Evolutionary conservation across 495 filamentous ascomycete species (phyloP), one percentile per base, ranked within the genome.

Genomic region (Aspergillus mulundensis): DNA sequence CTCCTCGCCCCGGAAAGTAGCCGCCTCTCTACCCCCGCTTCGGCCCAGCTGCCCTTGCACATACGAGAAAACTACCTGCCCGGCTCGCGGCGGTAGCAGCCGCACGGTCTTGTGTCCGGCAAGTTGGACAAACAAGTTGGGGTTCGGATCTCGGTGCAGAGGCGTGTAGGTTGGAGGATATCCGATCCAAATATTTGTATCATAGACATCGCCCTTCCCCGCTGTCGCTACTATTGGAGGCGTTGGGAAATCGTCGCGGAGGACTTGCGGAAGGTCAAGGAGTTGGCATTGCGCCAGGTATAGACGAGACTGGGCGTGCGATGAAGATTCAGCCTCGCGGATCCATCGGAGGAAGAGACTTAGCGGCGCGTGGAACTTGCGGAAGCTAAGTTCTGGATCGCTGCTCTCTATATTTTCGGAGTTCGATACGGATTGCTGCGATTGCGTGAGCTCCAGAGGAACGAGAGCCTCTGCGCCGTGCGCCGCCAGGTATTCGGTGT

Each of bases 71-170:
- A 95, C 62, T 5, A 59, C 58, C 24, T 71, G 64, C 3, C 94
- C 93, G 10, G 72, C 66, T 1, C 63, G 58, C 0, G 91, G 91
- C 12, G 75, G 63, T 38, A 89, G 74, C 11, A 97, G 59, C n/a
- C 92, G 74, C 40, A 96, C 79, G 1, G 73, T 66, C 65, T 98
- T 98, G 58, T 62, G 68, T 4, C 91, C 84, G 6, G 82, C 81
- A 16, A 98, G 68, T 69, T 98, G 94, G 36, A 89, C 82, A 67
- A 97, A 96, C 0, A 96, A 64, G 65, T 98, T 98, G 7, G 90
- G 90, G 61, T 98, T 98, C 0, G 94, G 94, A 64, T 98, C 94
- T 19, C 85, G 79, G 71, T 98, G 94, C 10, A 95, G 78, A 7
- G 94, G 90, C 0, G 94, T 97, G 63, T 87, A 88, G 0, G 92